Percentiles rank a stretch among this genome's conserved stretches.
Evolutionary conservation across 306 rosid genomes (phyloP).

Genomic region (Myrica gale): DNA sequence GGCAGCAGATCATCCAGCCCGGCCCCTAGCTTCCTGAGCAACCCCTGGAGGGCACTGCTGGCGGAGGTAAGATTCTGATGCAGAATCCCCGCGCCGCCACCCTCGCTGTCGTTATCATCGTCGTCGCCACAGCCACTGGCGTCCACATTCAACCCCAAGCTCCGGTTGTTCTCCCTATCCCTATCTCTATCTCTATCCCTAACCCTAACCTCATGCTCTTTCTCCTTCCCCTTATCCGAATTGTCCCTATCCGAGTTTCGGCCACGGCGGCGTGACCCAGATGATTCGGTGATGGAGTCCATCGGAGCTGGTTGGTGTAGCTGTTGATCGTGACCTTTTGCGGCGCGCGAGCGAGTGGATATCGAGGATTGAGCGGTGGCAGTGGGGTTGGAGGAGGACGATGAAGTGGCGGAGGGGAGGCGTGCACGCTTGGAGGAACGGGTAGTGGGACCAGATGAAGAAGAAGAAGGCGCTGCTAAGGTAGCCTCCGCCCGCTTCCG

Average conservation of each 20-base stretch:
- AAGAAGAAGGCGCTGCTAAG: constrained; percentile 99
- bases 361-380: constrained; percentile 34
- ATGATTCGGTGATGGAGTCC: constrained; percentile 83
- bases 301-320: constrained; percentile 41
- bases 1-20: constrained; percentile 97
- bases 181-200: constrained; percentile 61
- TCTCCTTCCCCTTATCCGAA: constrained; percentile 76
- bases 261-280: constrained; percentile 80
- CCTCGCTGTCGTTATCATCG: constrained; percentile 85
- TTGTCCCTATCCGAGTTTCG: constrained; percentile 60
- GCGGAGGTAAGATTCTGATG: constrained; percentile 88
- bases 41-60: constrained; percentile 97
- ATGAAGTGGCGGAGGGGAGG: constrained; percentile 33
- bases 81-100: constrained; percentile 73
- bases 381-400: constrained; percentile 24
- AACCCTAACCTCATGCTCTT: constrained; percentile 85
- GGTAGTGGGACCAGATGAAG: constrained; percentile 73
- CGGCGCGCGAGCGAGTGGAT: constrained; percentile 71
- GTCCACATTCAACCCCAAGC: constrained; percentile 62
- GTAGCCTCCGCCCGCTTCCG: constrained; percentile 99
- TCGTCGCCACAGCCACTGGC: constrained; percentile 57
- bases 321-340: constrained; percentile 37
- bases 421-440: constrained; percentile 83
- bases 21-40: constrained; percentile 87
- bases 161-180: constrained; percentile 53